Evolutionary conservation across 2,329 filamentous ascomycete genomes (phyloP), one percentile per base, ranked within the genome.

Genomic region (Claviceps africana): DNA sequence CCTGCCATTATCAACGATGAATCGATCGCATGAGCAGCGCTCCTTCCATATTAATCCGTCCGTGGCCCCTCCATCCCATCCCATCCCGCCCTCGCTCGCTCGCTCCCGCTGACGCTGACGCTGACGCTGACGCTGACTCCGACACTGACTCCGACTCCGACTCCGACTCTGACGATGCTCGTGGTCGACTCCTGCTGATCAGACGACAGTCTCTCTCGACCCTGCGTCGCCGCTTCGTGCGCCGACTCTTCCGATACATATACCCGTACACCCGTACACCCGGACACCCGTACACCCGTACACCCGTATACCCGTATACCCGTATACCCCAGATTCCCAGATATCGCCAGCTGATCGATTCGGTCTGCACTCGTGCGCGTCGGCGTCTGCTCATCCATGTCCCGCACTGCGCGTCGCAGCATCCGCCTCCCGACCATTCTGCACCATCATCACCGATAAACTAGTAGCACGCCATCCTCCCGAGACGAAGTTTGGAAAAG

Each of bases 221-320:
- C 47, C 35, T 53, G 44, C 43, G 44, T 50, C 51, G 51, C 51
- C 47, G 33, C 47, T 11, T 50, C 42, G 22, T 22, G 42, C 51
- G 47, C 40, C 22, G 51, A 35, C 43, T 43, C 43, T 33, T 28
- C 30, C 31, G 19, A 13, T 19, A 21, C 15, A 25, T 11, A 17
- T 28, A 31, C 25, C 42, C 5, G 8, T 22, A 13, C 10, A n/a
- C n/a, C n/a, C n/a, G n/a, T n/a, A n/a, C n/a, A n/a, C n/a, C n/a
- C n/a, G n/a, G n/a, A n/a, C n/a, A n/a, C n/a, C n/a, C n/a, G n/a
- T n/a, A n/a, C n/a, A n/a, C n/a, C n/a, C n/a, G n/a, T n/a, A n/a
- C n/a, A n/a, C n/a, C n/a, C n/a, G n/a, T n/a, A n/a, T n/a, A n/a
- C n/a, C n/a, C n/a, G n/a, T n/a, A n/a, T n/a, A n/a, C n/a, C n/a